Evolutionary conservation across 2,329 filamentous ascomycete genomes (phyloP).

Genomic region (Phoma sp.): DNA sequence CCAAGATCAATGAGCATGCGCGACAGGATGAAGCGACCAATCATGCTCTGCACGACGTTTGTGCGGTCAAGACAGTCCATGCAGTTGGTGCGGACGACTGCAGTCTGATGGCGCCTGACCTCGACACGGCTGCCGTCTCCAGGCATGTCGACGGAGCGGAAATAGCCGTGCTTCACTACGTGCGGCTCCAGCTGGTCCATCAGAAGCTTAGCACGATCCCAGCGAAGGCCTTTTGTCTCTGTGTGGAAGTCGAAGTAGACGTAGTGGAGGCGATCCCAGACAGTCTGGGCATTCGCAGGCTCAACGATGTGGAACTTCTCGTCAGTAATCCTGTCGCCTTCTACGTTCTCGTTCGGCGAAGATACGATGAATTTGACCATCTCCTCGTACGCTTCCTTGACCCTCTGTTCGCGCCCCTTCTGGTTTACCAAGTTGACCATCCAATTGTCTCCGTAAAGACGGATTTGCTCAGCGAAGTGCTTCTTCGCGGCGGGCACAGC

Average conservation of each 20-base stretch:
- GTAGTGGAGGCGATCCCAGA: constrained; percentile 88
- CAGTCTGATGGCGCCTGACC: constrained; percentile 79
- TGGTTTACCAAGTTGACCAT: constrained; percentile 97
- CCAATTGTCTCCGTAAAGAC: constrained; percentile 93
- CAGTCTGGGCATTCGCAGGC: constrained; percentile 61
- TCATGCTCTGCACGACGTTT: constrained; percentile 97
- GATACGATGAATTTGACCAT: constrained; percentile 79
- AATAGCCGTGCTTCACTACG: constrained; percentile 83
- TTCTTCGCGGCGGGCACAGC: constrained; percentile 78
- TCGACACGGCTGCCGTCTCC: constrained; percentile 77
- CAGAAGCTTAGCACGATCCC: constrained; percentile 88
- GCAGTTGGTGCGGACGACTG: constrained; percentile 95
- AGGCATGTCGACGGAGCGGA: constrained; percentile 87
- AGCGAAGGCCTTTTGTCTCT: constrained; percentile 93
- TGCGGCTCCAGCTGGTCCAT: constrained; percentile 81
- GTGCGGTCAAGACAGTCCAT: constrained; percentile 99
- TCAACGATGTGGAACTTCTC: constrained; percentile 87
- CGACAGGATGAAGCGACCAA: constrained; percentile 86
- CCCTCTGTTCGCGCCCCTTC: constrained; percentile 83
- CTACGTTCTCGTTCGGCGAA: constrained; percentile 68
- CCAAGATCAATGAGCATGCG: constrained; percentile 87
- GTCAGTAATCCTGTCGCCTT: constrained; percentile 69
- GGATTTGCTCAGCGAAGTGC: constrained; percentile 94
- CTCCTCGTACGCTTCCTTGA: constrained; percentile 94
- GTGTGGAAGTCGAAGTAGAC: constrained; percentile 98